Base-by-base conservation (phyloP, 2,329 filamentous ascomycete species). In the Rasamsonia emersonii region DNA sequence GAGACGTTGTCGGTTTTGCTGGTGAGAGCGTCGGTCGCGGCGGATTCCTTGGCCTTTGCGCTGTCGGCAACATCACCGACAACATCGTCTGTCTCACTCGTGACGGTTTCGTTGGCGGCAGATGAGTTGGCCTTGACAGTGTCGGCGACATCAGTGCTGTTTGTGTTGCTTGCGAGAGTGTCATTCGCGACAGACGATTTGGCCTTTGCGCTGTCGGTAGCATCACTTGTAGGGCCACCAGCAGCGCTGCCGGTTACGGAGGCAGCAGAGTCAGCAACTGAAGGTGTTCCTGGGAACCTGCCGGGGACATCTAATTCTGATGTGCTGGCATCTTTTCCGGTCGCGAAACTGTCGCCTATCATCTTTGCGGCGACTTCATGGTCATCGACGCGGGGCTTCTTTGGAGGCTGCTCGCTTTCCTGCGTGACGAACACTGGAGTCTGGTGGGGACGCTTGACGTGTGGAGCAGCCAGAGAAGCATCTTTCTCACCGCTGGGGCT, bases 361-460 rank as follows among this genome's bases (percentile, higher is more conserved):
- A n/a, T 18, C 13, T n/a, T 23, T n/a, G 30, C 14, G 11, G 23
- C 30, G 11, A 24, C 17, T 14, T 24, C 30, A 23, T 14, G 25
- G 37, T 50, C 53, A 14, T 56, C 52, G 1, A 54, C 51, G 39
- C 55, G 56, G 40, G 48, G 35, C 14, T 58, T 56, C 45, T 59
- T 59, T 38, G 44, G 42, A 18, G 54, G 55, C 40, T 56, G 53
- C 30, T 45, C 36, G 18, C 44, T 42, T 13, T 58, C 51, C 23
- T 54, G 49, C 28, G 42, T 49, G 13, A 44, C 39, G 36, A 54
- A 49, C 27, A 49, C 36, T 21, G 50, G 49, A 30, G 42, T 54
- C 42, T 59, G 55, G 30, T 58, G 53, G n/a, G 56, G 51, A 15
- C 56, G 53, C 49, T 59, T 59, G 19, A 37, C 27, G 24, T 57